Base-by-base conservation (phyloP, 2,329 filamentous ascomycete species). In the Kalmusia sp. region DNA sequence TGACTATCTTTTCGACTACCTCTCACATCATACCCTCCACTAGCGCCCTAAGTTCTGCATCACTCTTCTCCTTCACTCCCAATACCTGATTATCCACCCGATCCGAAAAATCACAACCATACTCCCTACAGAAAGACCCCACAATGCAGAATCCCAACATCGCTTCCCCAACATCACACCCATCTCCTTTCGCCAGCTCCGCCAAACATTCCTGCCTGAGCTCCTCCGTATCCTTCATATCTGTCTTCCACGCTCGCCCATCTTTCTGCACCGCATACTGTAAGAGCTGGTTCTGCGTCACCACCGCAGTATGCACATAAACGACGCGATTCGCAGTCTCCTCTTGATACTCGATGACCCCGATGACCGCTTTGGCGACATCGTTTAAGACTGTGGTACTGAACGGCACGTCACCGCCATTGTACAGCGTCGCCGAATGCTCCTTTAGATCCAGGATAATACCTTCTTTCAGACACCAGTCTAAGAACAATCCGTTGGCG, bases 241-340 rank as follows among this genome's bases (percentile, higher is more conserved):
- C 49, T n/a, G 62, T 62, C 31, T 63, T 52, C 54, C 68, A 68
- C 28, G 67, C 54, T n/a, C 51, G 62, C 0, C 71, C 68, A 39
- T 70, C 64, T 27, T 65, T 63, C 38, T 72, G 68, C 59, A 71
- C 67, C n/a, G 65, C 68, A 27, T 71, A 67, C 19, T 61, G 62
- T 17, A 77, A 53, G 9, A 77, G 46, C 45, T 72, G 53, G 33
- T 76, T 76, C 61, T 77, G 73, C 12, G 74, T 71, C 3, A 72
- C 41, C 1, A 63, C 54, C 5, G 65, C 58, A 39, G 63, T 68
- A 21, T 77, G 73, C n/a, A 77, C 55, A 39, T 73, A 71, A 7
- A 78, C 64, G 14, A 63, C 52, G 19, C 71, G 67, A 47, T 77
- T 73, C 31, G 57, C 65, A 0, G 74, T 76, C 52, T 74, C 11